phyloP scores from a whole-genome alignment of 1,284 basidiomycete species.

The Moesziomyces globuligerus region DNA sequence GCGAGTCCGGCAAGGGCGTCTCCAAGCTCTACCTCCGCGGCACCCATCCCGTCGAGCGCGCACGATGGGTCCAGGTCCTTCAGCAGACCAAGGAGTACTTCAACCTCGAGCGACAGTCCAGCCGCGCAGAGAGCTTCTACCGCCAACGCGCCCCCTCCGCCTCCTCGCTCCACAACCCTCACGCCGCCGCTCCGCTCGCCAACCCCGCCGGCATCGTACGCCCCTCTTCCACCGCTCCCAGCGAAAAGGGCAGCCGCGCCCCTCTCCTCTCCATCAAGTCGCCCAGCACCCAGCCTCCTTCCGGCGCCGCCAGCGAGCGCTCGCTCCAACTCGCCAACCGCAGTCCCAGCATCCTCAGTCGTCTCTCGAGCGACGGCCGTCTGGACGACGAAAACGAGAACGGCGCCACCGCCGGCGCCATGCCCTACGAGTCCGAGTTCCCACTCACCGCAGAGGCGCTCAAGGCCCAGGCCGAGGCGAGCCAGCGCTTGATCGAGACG shows the following conservation, averaged over 20 bases:
- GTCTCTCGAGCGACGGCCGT: slow-evolving; percentile 41
- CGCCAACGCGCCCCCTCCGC: slow-evolving; percentile 35
- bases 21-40: slow-evolving; percentile 92
- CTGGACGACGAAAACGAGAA: slow-evolving; percentile 29
- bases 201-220: slow-evolving; percentile 38
- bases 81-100: slow-evolving; percentile 60
- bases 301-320: slow-evolving; percentile 39
- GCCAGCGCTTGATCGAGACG: slow-evolving; percentile 40
- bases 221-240: slow-evolving; percentile 35
- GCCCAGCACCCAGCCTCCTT: slow-evolving; percentile 34
- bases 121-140: slow-evolving; percentile 46
- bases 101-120: slow-evolving; percentile 45
- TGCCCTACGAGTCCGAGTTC: slow-evolving; percentile 47
- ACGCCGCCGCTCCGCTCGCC: slow-evolving; percentile 8
- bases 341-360: slow-evolving; percentile 50
- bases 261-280: slow-evolving; percentile 37
- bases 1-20: slow-evolving; percentile 68
- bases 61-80: slow-evolving; percentile 64
- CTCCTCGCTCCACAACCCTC: slow-evolving; percentile 16
- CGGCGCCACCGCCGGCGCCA: slow-evolving; percentile 14
- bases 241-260: slow-evolving; percentile 30
- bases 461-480: slow-evolving; percentile 45
- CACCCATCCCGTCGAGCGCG: slow-evolving; percentile 71
- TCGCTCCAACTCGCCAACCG: slow-evolving; percentile 33
- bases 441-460: slow-evolving; percentile 47